Base-by-base conservation (phyloP, 2,329 filamentous ascomycete genomes). In the Aspergillus sp. region DNA sequence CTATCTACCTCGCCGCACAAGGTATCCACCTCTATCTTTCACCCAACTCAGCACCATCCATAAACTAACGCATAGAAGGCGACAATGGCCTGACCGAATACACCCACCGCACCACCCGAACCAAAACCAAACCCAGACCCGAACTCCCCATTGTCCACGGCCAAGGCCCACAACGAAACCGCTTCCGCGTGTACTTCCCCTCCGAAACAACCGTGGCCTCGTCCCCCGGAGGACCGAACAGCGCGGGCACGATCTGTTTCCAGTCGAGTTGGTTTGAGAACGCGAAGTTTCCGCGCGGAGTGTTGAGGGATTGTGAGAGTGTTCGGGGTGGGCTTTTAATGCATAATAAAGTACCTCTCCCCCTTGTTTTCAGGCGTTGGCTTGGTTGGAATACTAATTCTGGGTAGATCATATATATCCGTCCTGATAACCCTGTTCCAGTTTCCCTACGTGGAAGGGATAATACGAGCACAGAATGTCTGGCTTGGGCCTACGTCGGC, bases 171-270 rank as follows among this genome's bases (percentile, higher is more conserved):
- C 6, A 39, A 39, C 2, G 2, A 32, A 10, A 38, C 10, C 73
- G 73, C 42, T 78, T 93, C 55, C 79, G 83, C 7, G 77, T 94
- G 44, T 94, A 90, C 66, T 96, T 91, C 58, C 90, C 89, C 2
- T 88, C 85, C 1, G 66, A 78, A 7, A 67, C 82, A 19, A 94
- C 88, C 0, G 83, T 94, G 3, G 60, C 64, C 7, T 62, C 66
- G 29, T 89, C 85, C 57, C 79, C 73, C 51, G 85, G 82, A 29
- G 86, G 85, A 2, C 70, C 65, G 47, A 64, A 68, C 47, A 81
- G 72, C 36, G 93, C 81, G 26, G 91, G 91, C 6, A 94, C 90
- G 0, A 89, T 97, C 49, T 94, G 85, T 59, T 77, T 93, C 49
- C 78, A 84, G 50, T 70, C 76, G 6, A 82, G 80, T 51, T 89